Base-by-base conservation (phyloP, 495 filamentous ascomycete species). In the Aspergillus taichungensis region DNA sequence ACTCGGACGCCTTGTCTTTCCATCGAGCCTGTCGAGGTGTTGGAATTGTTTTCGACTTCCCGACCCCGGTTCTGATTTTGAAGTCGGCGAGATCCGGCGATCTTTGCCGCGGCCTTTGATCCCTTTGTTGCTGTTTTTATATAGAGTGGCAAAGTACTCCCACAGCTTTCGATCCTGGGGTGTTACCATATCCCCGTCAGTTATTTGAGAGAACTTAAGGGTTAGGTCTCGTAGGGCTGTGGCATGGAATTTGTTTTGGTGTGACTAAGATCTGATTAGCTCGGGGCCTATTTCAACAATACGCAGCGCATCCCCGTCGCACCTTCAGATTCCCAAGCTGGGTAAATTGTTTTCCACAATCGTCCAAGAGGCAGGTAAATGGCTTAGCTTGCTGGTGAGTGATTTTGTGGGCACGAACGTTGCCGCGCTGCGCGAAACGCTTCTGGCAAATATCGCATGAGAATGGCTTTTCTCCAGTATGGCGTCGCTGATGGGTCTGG, bases 71-170 rank as follows among this genome's bases (percentile, higher is more conserved):
- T 49, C 50, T 6, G 61, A 55, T n/a, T 56, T 56, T 9, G 57
- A 59, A 7, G 60, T 60, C 12, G 55, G 64, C 11, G 64, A 61
- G 33, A 75, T 72, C 18, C 64, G 56, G 37, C 88, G 76, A 60
- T 92, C 83, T 62, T 90, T 90, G 13, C 91, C 91, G 9, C 91
- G 83, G 6, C 91, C 91, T 64, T 89, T 94, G 64, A 91, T 95
- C 3, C 88, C 91, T 55, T 94, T 94, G 62, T 89, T 90, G 54
- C 85, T 84, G 60, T 96, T 94, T 69, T 94, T 94, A 75, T 95
- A 96, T 30, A 92, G 70, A 1, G 80, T 74, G 3, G 83, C 78
- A 50, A 97, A 94, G 60, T 95, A 94, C 55, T 86, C 77, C 75
- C 85, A 89, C 30, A 96, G 65, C 46, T 87, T 85, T 48, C 78